These are phyloP conservation scores for Lodderomyces margitis DNA, from an alignment of 1,139 yeast genomes.

Conservation along the genomic window DNA sequence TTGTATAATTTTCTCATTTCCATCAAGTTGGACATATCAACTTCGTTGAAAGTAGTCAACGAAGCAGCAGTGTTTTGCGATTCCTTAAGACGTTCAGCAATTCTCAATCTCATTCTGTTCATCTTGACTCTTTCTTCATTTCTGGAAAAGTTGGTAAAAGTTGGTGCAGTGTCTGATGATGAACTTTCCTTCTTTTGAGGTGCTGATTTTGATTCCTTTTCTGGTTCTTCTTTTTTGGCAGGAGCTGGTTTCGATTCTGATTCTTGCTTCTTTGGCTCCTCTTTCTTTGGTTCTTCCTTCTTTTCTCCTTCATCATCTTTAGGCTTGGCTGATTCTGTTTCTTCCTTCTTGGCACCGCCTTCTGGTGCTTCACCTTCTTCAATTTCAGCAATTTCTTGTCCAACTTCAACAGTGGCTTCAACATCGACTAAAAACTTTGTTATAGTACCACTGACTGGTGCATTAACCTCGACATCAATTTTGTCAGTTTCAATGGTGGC, in stretches of 20 bases:
- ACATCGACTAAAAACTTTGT: constrained; percentile 78
- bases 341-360: constrained; percentile 44
- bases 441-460: constrained; percentile 90
- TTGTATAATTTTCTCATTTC: constrained; percentile 96
- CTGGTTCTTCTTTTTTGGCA: constrained; percentile 23
- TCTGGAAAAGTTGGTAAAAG: constrained; percentile 72
- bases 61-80: constrained; percentile 99
- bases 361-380: constrained; percentile 88
- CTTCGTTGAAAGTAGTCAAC: constrained; percentile 96
- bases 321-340: constrained; percentile 51
- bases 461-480: constrained; percentile 94
- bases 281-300: constrained; percentile 28
- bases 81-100: constrained; percentile 98
- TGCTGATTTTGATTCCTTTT: constrained; percentile 15
- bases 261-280: constrained; percentile 50
- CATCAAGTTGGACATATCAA: constrained; percentile 89
- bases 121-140: constrained; percentile 90
- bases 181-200: constrained; percentile 26
- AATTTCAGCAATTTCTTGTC: constrained; percentile 86
- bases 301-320: constrained; percentile 18
- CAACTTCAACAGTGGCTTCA: constrained; percentile 95
- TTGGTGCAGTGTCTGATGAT: constrained; percentile 29
- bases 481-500: constrained; percentile 99
- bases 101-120: constrained; percentile 99
- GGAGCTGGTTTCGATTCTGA: constrained; percentile 36